Conservation (phyloP, 2,329 filamentous ascomycete species). For the Eutypa lata region DNA sequence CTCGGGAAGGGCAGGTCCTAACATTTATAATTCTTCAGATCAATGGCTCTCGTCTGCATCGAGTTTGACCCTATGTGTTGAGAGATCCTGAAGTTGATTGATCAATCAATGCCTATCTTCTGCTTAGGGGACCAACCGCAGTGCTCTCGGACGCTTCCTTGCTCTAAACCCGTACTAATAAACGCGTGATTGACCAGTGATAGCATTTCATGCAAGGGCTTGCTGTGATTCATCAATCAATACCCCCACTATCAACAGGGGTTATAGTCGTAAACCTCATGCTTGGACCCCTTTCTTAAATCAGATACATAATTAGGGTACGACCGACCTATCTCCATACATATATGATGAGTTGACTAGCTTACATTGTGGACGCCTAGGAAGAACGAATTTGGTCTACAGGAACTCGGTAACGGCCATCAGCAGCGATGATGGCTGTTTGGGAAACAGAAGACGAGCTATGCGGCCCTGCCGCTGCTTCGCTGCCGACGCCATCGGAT, state of each 20-base stretch:
- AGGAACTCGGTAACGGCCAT: slow-evolving; percentile 9
- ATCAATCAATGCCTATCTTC: background rate
- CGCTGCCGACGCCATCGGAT: slow-evolving; percentile 67
- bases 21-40: background rate
- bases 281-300: slow-evolving; percentile 17
- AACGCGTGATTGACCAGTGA: background rate
- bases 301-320: slow-evolving; percentile 10
- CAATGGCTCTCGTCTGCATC: background rate
- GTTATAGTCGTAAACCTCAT: slow-evolving; percentile 7
- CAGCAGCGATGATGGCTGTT: slow-evolving; percentile 41
- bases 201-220: background rate
- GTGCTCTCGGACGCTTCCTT: background rate
- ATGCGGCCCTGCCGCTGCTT: slow-evolving; percentile 50
- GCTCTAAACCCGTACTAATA: background rate
- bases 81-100: background rate
- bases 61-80: background rate
- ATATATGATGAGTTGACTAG: slow-evolving; percentile 1
- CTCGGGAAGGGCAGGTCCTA: background rate
- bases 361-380: background rate
- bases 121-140: background rate
- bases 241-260: slow-evolving; percentile 17
- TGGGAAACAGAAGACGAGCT: slow-evolving; percentile 66
- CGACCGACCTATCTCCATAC: slow-evolving; percentile 4
- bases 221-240: background rate
- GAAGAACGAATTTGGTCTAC: slow-evolving; percentile 8